phyloP scores from a whole-genome alignment of 2,329 filamentous ascomycete genomes.

The Scedosporium apiospermum region DNA sequence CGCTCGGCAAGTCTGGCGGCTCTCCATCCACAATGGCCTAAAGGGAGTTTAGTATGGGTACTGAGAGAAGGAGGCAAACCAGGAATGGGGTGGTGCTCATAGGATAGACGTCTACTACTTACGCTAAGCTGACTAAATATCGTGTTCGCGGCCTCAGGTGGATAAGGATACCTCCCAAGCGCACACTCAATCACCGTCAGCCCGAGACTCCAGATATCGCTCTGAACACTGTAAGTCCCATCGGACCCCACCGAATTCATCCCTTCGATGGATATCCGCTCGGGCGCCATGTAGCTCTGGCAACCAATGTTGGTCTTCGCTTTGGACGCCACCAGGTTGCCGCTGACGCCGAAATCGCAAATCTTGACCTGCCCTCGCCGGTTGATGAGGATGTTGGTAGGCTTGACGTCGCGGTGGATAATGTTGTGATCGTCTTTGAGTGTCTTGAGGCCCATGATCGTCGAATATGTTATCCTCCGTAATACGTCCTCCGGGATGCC shows the following conservation, averaged over 20 bases:
- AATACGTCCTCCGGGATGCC: conserved; percentile 85
- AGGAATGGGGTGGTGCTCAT: not conserved
- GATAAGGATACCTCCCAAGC: conserved; percentile 89
- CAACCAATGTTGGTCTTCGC: conserved; percentile 98
- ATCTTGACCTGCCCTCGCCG: conserved; percentile 89
- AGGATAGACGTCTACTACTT: conserved; percentile 33
- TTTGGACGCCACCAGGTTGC: conserved; percentile 93
- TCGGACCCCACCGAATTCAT: conserved; percentile 55
- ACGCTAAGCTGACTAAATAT: conserved; percentile 97
- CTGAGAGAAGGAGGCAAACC: not conserved
- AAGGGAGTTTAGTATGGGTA: conserved; percentile 6
- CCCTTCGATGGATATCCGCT: conserved; percentile 82
- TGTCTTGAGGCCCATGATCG: conserved; percentile 82
- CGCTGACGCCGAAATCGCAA: conserved; percentile 95
- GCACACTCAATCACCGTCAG: conserved; percentile 94
- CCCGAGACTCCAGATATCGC: conserved; percentile 94
- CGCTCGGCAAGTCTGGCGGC: conserved; percentile 74
- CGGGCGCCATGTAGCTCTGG: conserved; percentile 98
- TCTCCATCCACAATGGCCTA: conserved; percentile 97
- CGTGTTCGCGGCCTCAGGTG: conserved; percentile 93
- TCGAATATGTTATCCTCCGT: conserved; percentile 82
- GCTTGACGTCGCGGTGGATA: conserved; percentile 96
- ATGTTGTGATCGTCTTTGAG: conserved; percentile 98
- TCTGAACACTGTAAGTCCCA: conserved; percentile 94
- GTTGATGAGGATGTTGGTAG: conserved; percentile 96